Evolutionary conservation across 768 basidiomycete species (phyloP).

Genomic region (Tylopilus plumbeoviolaceoides): DNA sequence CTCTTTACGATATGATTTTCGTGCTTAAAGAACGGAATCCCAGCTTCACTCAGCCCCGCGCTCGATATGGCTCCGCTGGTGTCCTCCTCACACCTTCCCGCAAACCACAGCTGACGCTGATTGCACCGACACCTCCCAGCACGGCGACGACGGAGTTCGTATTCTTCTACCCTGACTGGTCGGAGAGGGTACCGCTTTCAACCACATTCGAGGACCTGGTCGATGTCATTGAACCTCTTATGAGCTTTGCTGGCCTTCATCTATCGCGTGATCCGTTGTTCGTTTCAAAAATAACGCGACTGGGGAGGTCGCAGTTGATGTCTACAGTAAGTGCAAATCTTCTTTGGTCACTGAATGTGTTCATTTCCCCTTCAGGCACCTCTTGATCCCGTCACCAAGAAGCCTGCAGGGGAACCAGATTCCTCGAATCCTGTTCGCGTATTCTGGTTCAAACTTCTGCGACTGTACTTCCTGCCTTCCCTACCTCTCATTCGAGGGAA

Average conservation of each 20-base stretch:
- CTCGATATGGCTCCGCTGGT: conserved; percentile 60
- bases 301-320: conserved; percentile 64
- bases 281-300: conserved; percentile 73
- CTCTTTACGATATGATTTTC: conserved; percentile 53
- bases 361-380: conserved; percentile 35
- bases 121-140: conserved; percentile 77
- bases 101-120: conserved; percentile 66
- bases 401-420: conserved; percentile 49
- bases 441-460: conserved; percentile 84
- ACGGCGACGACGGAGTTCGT: conserved; percentile 74
- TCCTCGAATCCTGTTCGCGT: conserved; percentile 55
- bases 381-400: conserved; percentile 60
- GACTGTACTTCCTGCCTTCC: conserved; percentile 80
- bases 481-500: conserved; percentile 82
- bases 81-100: conserved; percentile 48
- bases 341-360: not conserved
- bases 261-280: conserved; percentile 75
- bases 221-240: conserved; percentile 72
- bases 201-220: conserved; percentile 62
- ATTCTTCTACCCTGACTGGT: conserved; percentile 91
- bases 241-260: conserved; percentile 78
- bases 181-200: conserved; percentile 63
- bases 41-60: conserved; percentile 59
- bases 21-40: conserved; percentile 57
- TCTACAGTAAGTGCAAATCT: conserved; percentile 42